These are phyloP conservation scores for Torrubiella hemipterigena DNA, from an alignment of 2,329 filamentous ascomycete species.

Conservation along the genomic window DNA sequence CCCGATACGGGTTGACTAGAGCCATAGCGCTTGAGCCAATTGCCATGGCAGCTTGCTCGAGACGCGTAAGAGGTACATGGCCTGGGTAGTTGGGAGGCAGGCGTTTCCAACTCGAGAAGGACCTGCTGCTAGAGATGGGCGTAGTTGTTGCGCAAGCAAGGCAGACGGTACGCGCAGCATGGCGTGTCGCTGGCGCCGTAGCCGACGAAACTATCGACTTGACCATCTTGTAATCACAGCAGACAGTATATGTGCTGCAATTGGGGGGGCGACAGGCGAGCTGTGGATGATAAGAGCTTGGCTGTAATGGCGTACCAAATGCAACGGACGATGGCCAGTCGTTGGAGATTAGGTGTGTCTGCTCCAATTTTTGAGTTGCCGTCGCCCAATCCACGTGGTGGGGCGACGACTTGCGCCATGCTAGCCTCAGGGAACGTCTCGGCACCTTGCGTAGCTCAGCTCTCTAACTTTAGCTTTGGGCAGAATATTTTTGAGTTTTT, in stretches of 20 bases:
- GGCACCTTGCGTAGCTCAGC: too few species aligned
- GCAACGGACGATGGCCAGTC: too few species aligned
- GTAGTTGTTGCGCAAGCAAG: slow-evolving; percentile 6
- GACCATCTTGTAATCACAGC: too few species aligned
- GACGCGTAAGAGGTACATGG: slow-evolving; percentile 73
- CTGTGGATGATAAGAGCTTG: not conserved
- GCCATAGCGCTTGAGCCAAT: slow-evolving; percentile 52
- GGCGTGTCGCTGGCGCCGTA: not conserved
- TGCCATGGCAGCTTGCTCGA: slow-evolving; percentile 65
- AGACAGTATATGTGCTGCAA: not conserved
- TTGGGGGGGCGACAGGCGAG: not conserved
- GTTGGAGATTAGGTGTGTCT: too few species aligned
- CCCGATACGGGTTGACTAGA: slow-evolving; percentile 65
- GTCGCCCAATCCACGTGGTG: too few species aligned
- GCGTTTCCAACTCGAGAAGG: slow-evolving; percentile 74
- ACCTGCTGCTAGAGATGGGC: slow-evolving; percentile 10
- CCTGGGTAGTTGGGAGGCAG: slow-evolving; percentile 81
- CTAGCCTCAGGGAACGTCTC: too few species aligned
- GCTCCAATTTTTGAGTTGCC: too few species aligned
- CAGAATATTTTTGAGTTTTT: too few species aligned
- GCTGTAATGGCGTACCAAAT: not conserved
- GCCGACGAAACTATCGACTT: not conserved
- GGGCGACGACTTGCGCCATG: too few species aligned
- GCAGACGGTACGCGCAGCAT: not conserved
- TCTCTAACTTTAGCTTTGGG: too few species aligned